These are phyloP conservation scores for Coemansia umbellata DNA, from an alignment of 192 early-diverging fungal genomes.

Conservation along the genomic window DNA sequence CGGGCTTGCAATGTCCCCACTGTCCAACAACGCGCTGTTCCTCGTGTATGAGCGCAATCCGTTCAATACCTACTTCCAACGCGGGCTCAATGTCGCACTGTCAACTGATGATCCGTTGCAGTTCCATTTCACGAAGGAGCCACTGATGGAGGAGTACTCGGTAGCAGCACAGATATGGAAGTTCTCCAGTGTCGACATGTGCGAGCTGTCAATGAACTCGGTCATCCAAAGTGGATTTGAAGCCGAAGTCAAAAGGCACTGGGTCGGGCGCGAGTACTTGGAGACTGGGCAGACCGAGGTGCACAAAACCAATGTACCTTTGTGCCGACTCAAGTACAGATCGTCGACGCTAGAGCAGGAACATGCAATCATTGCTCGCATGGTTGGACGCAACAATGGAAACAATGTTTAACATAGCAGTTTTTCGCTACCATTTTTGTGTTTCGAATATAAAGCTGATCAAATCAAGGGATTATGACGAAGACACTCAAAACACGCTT, in stretches of 20 bases:
- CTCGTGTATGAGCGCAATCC: slow-evolving; percentile 91
- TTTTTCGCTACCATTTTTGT: too few relatives aligned
- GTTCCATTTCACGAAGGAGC: slow-evolving; percentile 96
- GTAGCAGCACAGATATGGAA: slow-evolving; percentile 97
- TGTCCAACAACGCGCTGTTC: slow-evolving; percentile 96
- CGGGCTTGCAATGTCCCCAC: slow-evolving; percentile 93
- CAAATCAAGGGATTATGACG: background rate
- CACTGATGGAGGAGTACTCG: slow-evolving; percentile 94
- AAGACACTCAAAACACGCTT: too few relatives aligned
- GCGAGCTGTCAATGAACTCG: slow-evolving; percentile 89
- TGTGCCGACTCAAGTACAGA: slow-evolving; percentile 78
- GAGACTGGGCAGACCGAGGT: slow-evolving; percentile 77
- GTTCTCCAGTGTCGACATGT: slow-evolving; percentile 86
- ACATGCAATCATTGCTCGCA: slow-evolving; percentile 24
- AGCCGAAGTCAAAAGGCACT: slow-evolving; percentile 79
- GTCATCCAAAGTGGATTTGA: slow-evolving; percentile 90
- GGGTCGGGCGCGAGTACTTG: slow-evolving; percentile 78
- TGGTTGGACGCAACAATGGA: slow-evolving; percentile 1
- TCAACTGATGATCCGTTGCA: slow-evolving; percentile 95
- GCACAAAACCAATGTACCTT: slow-evolving; percentile 89
- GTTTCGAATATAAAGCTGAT: too few relatives aligned
- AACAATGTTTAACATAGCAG: too few relatives aligned
- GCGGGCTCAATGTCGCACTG: slow-evolving; percentile 89
- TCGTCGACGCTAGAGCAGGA: slow-evolving; percentile 86
- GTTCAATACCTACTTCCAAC: slow-evolving; percentile 85